Base-by-base conservation (phyloP, 257 asterid species). In the Ophiorrhiza pumila region DNA sequence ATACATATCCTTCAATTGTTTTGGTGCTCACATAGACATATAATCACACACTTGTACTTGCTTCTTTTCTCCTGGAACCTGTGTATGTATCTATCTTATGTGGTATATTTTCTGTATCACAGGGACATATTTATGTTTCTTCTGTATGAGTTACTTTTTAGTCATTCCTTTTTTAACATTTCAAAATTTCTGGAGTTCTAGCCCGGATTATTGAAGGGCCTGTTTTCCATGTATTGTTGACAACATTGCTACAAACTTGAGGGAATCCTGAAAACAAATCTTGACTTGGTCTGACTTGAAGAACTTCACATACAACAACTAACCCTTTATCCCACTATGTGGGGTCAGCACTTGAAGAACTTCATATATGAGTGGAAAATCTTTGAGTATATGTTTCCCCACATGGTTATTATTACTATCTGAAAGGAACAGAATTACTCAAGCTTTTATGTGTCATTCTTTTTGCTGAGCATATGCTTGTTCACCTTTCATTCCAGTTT, bases 401-500 rank as follows among this genome's bases (percentile, higher is more conserved):
- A 35, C 56, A 60, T 20, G 1, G 49, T 27, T 68, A 34, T 22
- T n/a, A 4, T 29, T 56, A 23, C 29, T 56, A 5, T 20, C 58
- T 42, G 12, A 11, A 32, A 69, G 13, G 35, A 47, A 69, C 47
- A 12, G 34, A 52, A 7, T 59, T 41, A 55, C 45, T 68, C 41
- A 14, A 25, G 35, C 46, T 68, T 68, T n/a, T n/a, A n/a, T 49
- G 14, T 37, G 27, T 17, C 72, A 68, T 32, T n/a, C n/a, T n/a
- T 77, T 74, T 73, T 71, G 55, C 53, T 75, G 66, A 60, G 77
- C 61, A 55, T 34, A 56, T 62, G 69, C 27, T 18, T 45, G n/a
- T 64, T 68, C 65, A 60, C 74, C 50, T 77, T 76, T 79, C n/a
- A 49, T 49, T 80, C 81, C 90, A 94, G 99, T 79, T 90, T 78